Evolutionary conservation across 495 filamentous ascomycete species (phyloP), one percentile per base, ranked within the genome.

Genomic region (Tuber umbilicatum): DNA sequence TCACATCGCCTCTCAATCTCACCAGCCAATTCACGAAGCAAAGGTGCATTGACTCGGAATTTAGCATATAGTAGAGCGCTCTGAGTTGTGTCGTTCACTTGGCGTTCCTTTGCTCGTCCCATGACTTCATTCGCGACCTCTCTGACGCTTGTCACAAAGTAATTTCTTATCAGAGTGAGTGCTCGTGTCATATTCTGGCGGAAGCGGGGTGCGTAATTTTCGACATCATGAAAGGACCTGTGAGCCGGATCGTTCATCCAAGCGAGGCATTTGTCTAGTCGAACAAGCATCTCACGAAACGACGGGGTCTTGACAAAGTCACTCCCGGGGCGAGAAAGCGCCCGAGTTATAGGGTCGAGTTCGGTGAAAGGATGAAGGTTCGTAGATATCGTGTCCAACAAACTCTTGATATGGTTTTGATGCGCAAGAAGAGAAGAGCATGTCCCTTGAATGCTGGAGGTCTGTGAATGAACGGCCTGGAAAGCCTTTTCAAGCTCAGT

Each of bases 341-440:
- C 88, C 71, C 93, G 88, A 17, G 94, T 97, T 70, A 94, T 92
- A 70, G 91, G 94, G 74, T 97, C 95, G 35, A 98, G 87, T 82
- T 94, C 96, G 35, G 90, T 89, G 81, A 97, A 99, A 82, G 97
- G 97, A 76, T 93, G 89, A 9, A 97, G 86, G 76, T 97, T 96
- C 40, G 90, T 89, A 10, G 91, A 90, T 68, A 99, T 91, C 41
- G 91, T 89, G 76, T 94, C 90, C 1, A 93, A 92, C 50, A 98
- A 85, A 45, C 87, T 86, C 70, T 90, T 88, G 37, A 97, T 86
- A 21, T 91, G 89, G 75, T 87, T 89, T 82, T 97, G 91, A 70
- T 96, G 92, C 5, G 88, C 84, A 38, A 97, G 83, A 1, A 98
- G 84, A 23, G 92, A 92, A 80, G 97, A 92, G 82, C 94, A 98